phyloP scores from a whole-genome alignment of 202 grass and related monocot species.

The Musa balbisiana region DNA sequence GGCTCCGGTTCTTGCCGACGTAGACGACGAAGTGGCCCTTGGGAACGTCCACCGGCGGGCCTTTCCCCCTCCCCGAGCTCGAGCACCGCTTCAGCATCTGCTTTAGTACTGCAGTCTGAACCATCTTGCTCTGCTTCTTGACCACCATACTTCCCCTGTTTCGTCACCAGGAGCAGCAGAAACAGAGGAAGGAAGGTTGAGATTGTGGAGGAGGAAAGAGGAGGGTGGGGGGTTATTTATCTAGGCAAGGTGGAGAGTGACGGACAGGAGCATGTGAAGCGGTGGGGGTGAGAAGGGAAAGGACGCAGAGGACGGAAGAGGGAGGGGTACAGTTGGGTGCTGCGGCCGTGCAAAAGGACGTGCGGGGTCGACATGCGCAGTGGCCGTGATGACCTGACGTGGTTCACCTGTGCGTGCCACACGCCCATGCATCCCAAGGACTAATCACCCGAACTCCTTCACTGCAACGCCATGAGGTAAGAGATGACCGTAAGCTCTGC shows the following conservation, averaged over 20 bases:
- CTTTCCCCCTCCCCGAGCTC: background rate
- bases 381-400: background rate
- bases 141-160: background rate
- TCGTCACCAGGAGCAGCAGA: too few relatives aligned
- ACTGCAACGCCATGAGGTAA: too few relatives aligned
- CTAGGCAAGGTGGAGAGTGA: too few relatives aligned
- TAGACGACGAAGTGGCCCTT: constrained; percentile 13
- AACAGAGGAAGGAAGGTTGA: too few relatives aligned
- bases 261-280: background rate
- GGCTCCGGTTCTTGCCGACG: constrained; percentile 7
- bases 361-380: background rate
- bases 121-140: constrained; percentile 3
- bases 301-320: background rate
- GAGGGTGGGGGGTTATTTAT: background rate
- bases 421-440: too few relatives aligned
- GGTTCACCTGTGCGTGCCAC: too few relatives aligned
- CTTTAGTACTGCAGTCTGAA: background rate
- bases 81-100: constrained; percentile 12
- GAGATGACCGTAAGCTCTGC: too few relatives aligned
- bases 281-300: background rate
- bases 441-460: too few relatives aligned
- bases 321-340: background rate
- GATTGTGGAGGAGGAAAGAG: background rate
- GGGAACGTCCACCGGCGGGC: constrained; percentile 4
- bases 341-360: constrained; percentile 5